phyloP scores from a whole-genome alignment of 768 basidiomycete genomes.

The Cystofilobasidium bisporidii region DNA sequence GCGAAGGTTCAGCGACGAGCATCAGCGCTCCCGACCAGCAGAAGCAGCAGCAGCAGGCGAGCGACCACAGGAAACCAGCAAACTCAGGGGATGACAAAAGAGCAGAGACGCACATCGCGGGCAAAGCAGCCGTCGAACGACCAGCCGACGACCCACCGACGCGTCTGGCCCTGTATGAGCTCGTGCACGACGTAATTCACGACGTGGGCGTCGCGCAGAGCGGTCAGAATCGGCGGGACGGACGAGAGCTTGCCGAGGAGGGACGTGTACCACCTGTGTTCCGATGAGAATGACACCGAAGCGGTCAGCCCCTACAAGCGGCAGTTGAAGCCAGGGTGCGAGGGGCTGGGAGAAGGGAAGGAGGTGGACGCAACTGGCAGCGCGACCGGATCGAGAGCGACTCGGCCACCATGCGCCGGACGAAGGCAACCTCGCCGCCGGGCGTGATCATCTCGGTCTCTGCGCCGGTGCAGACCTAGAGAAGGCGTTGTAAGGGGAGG shows the following conservation, averaged over 20 bases:
- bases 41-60: no score
- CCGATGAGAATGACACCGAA: no score
- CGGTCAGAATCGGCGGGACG: conserved; percentile 52
- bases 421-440: conserved; percentile 77
- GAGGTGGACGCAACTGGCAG: no score
- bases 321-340: no score
- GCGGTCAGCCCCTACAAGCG: no score
- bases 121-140: conserved; percentile 56
- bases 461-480: conserved; percentile 74
- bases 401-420: conserved; percentile 65
- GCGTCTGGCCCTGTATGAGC: conserved; percentile 74
- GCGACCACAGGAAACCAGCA: no score
- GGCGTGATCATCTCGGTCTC: conserved; percentile 77
- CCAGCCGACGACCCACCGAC: conserved; percentile 90
- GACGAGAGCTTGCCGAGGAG: conserved; percentile 83
- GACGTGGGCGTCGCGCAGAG: conserved; percentile 48
- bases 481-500: no score
- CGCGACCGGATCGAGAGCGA: no score
- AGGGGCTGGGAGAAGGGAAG: no score
- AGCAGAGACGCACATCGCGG: conserved; percentile 57
- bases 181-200: conserved; percentile 73
- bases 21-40: no score
- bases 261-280: conserved; percentile 93
- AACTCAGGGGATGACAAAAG: no score
- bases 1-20: background rate